Evolutionary conservation across 2,329 filamentous ascomycete genomes (phyloP).

Genomic region (Trichoderma koningiopsis): DNA sequence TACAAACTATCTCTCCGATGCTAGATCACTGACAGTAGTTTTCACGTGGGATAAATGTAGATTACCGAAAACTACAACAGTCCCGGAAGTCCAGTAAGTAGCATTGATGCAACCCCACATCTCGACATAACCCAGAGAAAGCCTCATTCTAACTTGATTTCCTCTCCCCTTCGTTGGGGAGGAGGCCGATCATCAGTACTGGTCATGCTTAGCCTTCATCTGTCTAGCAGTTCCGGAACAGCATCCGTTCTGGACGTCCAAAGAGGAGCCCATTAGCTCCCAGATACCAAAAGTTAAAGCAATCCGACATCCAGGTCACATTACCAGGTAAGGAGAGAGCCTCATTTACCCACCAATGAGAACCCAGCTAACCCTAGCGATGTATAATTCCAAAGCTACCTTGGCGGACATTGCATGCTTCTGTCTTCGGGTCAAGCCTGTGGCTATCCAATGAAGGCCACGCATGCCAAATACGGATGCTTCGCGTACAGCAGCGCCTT

Average conservation of each 20-base stretch:
- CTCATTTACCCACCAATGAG: constrained; percentile 11
- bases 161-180: background rate
- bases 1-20: constrained; percentile 17
- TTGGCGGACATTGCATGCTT: constrained; percentile 73
- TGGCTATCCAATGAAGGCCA: constrained; percentile 78
- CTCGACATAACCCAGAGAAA: background rate
- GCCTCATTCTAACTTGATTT: constrained; percentile 1
- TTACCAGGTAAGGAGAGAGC: constrained; percentile 52
- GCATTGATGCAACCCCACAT: constrained; percentile 15
- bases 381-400: constrained; percentile 12
- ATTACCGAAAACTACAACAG: constrained; percentile 85
- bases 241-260: constrained; percentile 74
- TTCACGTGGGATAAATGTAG: constrained; percentile 37
- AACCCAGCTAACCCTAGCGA: background rate
- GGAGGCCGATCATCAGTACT: constrained; percentile 54
- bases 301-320: constrained; percentile 71
- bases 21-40: constrained; percentile 27
- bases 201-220: constrained; percentile 78
- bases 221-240: constrained; percentile 68
- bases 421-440: constrained; percentile 61
- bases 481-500: constrained; percentile 79
- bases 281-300: constrained; percentile 61
- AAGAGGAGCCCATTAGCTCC: constrained; percentile 62
- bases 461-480: constrained; percentile 78
- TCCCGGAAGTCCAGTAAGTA: constrained; percentile 61